Evolutionary conservation across 139 green algal genomes (phyloP), one percentile per base, ranked within the genome.

Genomic region (Chlamydomonas incerta): DNA sequence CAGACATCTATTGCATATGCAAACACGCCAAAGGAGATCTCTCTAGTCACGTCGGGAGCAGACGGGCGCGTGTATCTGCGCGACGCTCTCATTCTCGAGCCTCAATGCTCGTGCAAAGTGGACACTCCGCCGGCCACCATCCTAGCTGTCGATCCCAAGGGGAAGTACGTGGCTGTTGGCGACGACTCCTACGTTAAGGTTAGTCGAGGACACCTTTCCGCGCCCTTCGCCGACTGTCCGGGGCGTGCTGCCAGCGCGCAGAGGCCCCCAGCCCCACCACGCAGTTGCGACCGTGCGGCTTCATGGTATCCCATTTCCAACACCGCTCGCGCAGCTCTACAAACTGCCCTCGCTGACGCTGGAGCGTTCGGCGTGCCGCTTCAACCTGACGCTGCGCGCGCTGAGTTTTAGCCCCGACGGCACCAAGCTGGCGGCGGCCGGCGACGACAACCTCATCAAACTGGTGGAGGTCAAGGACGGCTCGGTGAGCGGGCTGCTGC

Each of bases 381-480:
- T 98, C 86, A 90, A 74, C 1, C 87, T 98, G 35, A 94, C 96
- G 21, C 87, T 94, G 24, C 87, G 91, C 17, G 82, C 85, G 2
- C 67, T 98, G 60, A 89, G 90, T 71, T 97, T 91, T 86, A 94
- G 83, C 41, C 80, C 90, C 23, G 90, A 90, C 46, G 96, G 96
- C 33, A 69, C 74, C 28, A 85, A 72, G 41, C 75, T 98, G 29
- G 96, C 95, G 26, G 94, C 91, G 9, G 93, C 83, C 0, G 95
- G 96, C 24, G 96, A 98, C 82, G 95, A 97, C 77, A 91, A 92
- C 28, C 81, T 82, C 37, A 92, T 98, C 60, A 96, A 96, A 75
- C 89, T 98, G 8, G 88, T 98, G 34, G 90, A 92, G 34, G 70
- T 93, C 26, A 72, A 83, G 29, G 89, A 94, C 50, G 80, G 74